Evolutionary conservation across 768 basidiomycete species (phyloP).

Genomic region (Boletus sp.): DNA sequence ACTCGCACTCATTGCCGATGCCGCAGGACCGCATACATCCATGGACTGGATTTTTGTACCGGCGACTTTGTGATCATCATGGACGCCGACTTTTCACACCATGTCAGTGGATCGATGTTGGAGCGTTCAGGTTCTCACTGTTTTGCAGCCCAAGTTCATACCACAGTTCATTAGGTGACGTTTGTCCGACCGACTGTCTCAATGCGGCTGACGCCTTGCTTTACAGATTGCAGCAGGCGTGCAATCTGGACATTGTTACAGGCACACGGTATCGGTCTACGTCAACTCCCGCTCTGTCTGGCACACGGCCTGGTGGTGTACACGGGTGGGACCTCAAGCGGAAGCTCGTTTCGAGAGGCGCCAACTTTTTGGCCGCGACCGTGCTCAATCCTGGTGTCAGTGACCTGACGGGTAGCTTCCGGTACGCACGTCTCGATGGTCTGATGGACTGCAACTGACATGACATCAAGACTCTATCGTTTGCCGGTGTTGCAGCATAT

Average conservation of each 20-base stretch:
- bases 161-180: conserved; percentile 83
- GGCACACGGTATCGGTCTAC: conserved; percentile 81
- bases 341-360: conserved; percentile 84
- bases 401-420: conserved; percentile 88
- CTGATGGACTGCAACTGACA: not conserved
- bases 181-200: not conserved
- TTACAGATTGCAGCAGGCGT: conserved; percentile 72
- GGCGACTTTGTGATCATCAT: conserved; percentile 96
- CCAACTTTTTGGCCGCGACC: conserved; percentile 87
- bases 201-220: conserved; percentile 1
- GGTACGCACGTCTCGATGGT: conserved; percentile 45
- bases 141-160: conserved; percentile 85
- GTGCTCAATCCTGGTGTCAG: conserved; percentile 83
- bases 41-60: conserved; percentile 84
- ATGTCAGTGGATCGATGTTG: conserved; percentile 50
- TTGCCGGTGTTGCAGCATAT: conserved; percentile 74
- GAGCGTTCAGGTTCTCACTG: conserved; percentile 2
- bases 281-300: conserved; percentile 53
- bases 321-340: conserved; percentile 92
- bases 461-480: conserved; percentile 63
- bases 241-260: conserved; percentile 90
- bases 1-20: not conserved
- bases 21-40: conserved; percentile 87
- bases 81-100: conserved; percentile 97
- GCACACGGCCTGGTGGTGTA: conserved; percentile 77